A percentile compares a stretch with the other conserved stretches of the same genome.
phyloP scores from a whole-genome alignment of 2,329 filamentous ascomycete species.

The Drechslerella stenobrocha region DNA sequence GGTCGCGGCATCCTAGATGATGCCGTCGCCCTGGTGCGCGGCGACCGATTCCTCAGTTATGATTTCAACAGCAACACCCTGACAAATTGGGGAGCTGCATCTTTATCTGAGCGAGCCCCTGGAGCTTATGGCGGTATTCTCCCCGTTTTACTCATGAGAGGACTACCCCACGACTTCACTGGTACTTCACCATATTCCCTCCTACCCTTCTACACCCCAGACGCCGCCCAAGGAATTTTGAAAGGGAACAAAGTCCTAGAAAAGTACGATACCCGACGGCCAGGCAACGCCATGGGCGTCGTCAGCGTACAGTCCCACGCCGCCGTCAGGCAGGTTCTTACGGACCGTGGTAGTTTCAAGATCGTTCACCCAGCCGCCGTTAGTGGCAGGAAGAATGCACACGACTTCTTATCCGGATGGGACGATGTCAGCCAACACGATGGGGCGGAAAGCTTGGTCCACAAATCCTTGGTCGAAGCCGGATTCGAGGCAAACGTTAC shows the following conservation, averaged over 20 bases:
- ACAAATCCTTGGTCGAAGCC: constrained; percentile 58
- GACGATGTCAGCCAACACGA: constrained; percentile 57
- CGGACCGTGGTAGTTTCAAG: constrained; percentile 60
- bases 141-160: constrained; percentile 40
- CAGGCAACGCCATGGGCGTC: constrained; percentile 57
- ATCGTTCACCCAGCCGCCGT: constrained; percentile 59
- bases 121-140: constrained; percentile 41
- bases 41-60: constrained; percentile 63
- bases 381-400: constrained; percentile 57
- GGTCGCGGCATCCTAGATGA: constrained; percentile 64
- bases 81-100: constrained; percentile 60
- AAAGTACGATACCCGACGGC: constrained; percentile 54
- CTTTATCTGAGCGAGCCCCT: constrained; percentile 24
- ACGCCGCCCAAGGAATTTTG: constrained; percentile 31
- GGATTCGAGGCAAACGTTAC: constrained; percentile 58
- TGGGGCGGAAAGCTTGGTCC: constrained; percentile 57
- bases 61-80: constrained; percentile 60
- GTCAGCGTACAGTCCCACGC: constrained; percentile 60
- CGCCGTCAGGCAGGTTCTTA: constrained; percentile 60
- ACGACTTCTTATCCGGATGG: constrained; percentile 60
- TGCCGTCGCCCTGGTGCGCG: constrained; percentile 65
- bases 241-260: constrained; percentile 41
- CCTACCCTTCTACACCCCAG: constrained; percentile 41
- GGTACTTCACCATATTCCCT: constrained; percentile 38
- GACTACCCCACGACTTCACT: constrained; percentile 21